phyloP scores from a whole-genome alignment of 2,329 filamentous ascomycete genomes.

The Trichoderma guizhouense region DNA sequence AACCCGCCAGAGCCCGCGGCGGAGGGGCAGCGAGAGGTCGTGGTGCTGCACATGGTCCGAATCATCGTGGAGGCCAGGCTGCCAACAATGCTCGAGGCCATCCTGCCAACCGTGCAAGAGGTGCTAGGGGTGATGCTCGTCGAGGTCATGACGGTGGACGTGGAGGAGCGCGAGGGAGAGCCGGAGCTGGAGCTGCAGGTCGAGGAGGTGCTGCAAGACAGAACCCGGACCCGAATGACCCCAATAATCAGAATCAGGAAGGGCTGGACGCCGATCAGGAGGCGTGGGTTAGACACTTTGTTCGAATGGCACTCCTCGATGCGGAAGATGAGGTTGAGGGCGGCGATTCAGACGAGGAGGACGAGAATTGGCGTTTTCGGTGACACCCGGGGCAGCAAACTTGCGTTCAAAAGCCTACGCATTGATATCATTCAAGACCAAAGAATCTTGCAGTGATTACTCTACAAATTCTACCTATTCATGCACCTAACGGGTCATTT shows the following conservation, averaged over 20 bases:
- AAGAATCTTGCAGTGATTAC: background rate
- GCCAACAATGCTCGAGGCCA: conserved; percentile 6
- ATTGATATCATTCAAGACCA: too few species aligned
- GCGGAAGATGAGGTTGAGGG: conserved; percentile 45
- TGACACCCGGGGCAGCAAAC: background rate
- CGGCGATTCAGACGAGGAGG: conserved; percentile 39
- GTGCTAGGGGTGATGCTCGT: conserved; percentile 7
- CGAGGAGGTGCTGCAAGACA: background rate
- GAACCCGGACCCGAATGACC: background rate
- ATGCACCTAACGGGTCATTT: background rate
- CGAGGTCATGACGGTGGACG: conserved; percentile 12
- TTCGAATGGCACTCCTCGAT: conserved; percentile 52
- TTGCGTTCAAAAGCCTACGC: background rate
- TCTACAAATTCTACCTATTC: background rate
- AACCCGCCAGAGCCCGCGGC: background rate
- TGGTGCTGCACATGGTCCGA: background rate
- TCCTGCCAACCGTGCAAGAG: conserved; percentile 9
- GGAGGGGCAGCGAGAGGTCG: conserved; percentile 14
- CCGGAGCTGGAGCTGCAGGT: conserved; percentile 21
- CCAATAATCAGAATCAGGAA: conserved; percentile 17
- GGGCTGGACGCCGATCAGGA: conserved; percentile 46
- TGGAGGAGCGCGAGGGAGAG: conserved; percentile 12
- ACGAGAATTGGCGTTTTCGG: conserved; percentile 22
- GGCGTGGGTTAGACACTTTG: conserved; percentile 54
- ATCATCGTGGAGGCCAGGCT: conserved; percentile 2